phyloP scores from a whole-genome alignment of 164 flowering plant species.

The Hamamelis virginiana region DNA sequence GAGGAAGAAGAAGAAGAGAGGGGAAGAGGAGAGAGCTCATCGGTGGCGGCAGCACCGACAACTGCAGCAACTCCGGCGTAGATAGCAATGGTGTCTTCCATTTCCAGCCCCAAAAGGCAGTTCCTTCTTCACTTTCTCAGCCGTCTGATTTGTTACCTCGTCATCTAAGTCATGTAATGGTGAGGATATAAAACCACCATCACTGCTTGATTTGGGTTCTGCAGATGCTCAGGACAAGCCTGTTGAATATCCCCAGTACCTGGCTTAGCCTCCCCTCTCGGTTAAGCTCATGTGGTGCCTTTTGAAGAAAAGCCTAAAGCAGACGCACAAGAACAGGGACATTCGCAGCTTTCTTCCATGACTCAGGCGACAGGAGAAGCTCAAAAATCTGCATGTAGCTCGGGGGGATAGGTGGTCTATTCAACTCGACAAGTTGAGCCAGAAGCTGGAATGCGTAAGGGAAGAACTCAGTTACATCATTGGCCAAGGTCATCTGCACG shows the following conservation, averaged over 20 bases:
- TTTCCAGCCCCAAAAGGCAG: conserved; percentile 65
- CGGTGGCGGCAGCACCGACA: too few species aligned
- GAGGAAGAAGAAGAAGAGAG: too few species aligned
- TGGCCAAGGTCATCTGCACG: conserved; percentile 59
- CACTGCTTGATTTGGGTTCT: conserved; percentile 23
- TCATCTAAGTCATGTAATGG: conserved; percentile 25
- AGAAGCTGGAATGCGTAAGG: conserved; percentile 93
- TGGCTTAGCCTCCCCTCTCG: conserved; percentile 56
- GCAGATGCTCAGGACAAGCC: conserved; percentile 48
- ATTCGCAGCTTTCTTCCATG: conserved; percentile 78
- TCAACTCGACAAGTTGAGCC: conserved; percentile 89
- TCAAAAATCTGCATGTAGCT: conserved; percentile 75
- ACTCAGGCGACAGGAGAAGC: conserved; percentile 65
- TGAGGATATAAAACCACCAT: conserved; percentile 28
- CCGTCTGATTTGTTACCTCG: conserved; percentile 38
- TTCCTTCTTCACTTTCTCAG: conserved; percentile 45
- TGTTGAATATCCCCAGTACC: conserved; percentile 82
- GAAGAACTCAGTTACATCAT: conserved; percentile 80
- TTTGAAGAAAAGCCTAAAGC: conserved; percentile 90
- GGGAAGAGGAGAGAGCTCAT: too few species aligned
- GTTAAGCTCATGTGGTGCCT: conserved; percentile 76
- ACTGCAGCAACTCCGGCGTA: too few species aligned
- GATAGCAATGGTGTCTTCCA: conserved; percentile 34
- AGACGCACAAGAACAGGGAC: conserved; percentile 93
- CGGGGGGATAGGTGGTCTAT: conserved; percentile 63